Evolutionary conservation across 2,329 filamentous ascomycete species (phyloP).

Genomic region (Botrytis tulipae): DNA sequence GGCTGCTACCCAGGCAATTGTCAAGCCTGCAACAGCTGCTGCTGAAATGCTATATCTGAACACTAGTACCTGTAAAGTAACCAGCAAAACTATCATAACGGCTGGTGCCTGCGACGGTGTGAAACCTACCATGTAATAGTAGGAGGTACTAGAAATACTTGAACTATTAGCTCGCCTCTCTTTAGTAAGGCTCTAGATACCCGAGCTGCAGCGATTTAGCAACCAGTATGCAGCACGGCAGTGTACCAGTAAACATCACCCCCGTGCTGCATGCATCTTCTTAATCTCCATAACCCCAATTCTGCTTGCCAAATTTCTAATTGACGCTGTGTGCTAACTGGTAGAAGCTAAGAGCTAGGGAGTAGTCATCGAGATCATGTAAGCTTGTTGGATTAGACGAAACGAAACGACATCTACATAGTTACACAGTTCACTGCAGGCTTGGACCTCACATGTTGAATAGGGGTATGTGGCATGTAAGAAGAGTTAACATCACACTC

Average conservation of each 20-base stretch:
- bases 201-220: no score
- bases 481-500: fast-evolving
- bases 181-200: fast-evolving
- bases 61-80: neutral
- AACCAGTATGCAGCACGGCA: neutral
- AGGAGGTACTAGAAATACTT: neutral
- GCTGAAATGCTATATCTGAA: neutral
- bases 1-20: neutral
- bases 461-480: neutral
- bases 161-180: neutral
- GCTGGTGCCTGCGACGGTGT: neutral
- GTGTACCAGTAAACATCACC: neutral
- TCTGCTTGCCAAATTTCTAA: no score
- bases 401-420: fast-evolving
- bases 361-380: neutral
- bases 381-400: neutral
- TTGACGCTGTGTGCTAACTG: neutral
- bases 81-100: fast-evolving
- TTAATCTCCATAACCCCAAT: no score
- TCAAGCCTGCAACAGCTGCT: neutral
- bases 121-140: neutral
- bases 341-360: neutral
- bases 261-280: neutral
- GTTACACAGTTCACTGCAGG: no score
- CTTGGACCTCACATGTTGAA: neutral